A percentile compares a stretch with the other conserved stretches of the same genome.
Conservation (phyloP, 2,329 filamentous ascomycete species). For the Penicillium sp. region DNA sequence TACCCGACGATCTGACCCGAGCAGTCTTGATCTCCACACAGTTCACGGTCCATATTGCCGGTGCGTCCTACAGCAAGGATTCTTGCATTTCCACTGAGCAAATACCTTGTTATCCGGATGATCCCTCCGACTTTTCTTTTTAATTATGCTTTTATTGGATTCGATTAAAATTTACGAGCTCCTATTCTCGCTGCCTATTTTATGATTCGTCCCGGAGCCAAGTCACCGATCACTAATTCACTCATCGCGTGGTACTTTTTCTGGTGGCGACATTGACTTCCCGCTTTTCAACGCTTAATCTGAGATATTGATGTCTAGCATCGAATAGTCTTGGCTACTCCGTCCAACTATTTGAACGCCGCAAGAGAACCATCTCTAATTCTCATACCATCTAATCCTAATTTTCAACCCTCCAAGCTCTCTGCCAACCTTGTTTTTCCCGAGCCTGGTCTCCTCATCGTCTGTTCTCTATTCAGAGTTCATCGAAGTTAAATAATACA, state of each 20-base stretch:
- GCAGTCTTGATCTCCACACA: conserved; percentile 9
- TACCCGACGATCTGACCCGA: conserved; percentile 2
- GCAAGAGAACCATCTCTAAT: conserved; percentile 2
- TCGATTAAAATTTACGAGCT: conserved; percentile 3
- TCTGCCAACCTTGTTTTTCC: no score
- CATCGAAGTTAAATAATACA: neutral
- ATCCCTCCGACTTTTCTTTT: conserved; percentile 6
- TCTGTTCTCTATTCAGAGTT: no score
- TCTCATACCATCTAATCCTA: neutral
- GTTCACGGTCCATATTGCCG: conserved; percentile 8
- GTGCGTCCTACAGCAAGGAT: conserved; percentile 24
- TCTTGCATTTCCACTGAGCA: conserved; percentile 9
- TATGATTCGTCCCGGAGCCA: conserved; percentile 10
- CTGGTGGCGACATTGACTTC: conserved; percentile 16
- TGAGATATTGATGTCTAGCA: conserved; percentile 6
- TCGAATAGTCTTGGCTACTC: conserved; percentile 8
- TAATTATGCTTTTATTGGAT: conserved; percentile 4
- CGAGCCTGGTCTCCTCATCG: no score
- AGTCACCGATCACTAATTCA: conserved; percentile 12
- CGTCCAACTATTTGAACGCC: conserved; percentile 20
- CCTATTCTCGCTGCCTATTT: conserved; percentile 9
- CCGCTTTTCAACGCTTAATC: conserved; percentile 7
- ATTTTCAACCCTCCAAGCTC: neutral
- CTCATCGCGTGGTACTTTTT: conserved; percentile 18
- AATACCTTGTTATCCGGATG: conserved; percentile 9